phyloP scores from a whole-genome alignment of 1,284 basidiomycete genomes.

The Phellopilus nigrolimitatus region DNA sequence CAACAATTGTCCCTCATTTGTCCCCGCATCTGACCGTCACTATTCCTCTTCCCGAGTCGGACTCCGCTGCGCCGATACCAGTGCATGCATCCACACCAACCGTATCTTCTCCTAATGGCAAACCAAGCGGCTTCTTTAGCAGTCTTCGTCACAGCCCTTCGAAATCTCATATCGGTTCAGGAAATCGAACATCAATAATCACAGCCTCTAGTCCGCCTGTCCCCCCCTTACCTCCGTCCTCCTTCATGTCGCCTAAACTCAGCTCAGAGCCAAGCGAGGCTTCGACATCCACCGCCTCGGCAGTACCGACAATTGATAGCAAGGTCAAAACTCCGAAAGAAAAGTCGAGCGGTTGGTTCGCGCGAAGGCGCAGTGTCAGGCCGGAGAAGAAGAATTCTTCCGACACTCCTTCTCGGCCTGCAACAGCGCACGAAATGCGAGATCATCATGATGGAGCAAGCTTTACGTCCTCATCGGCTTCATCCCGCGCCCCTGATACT shows the following conservation, averaged over 20 bases:
- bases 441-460: slow-evolving; percentile 12
- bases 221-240: slow-evolving; percentile 23
- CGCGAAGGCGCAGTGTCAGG: slow-evolving; percentile 41
- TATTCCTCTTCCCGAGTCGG: slow-evolving; percentile 21
- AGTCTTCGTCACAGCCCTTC: slow-evolving; percentile 30
- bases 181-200: slow-evolving; percentile 21
- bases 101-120: slow-evolving; percentile 14
- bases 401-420: slow-evolving; percentile 5
- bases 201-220: slow-evolving; percentile 21
- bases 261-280: slow-evolving; percentile 17
- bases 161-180: slow-evolving; percentile 21
- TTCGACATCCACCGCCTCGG: slow-evolving; percentile 13
- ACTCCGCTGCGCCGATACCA: slow-evolving; percentile 1
- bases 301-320: slow-evolving; percentile 25
- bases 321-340: slow-evolving; percentile 40
- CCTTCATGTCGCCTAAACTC: slow-evolving; percentile 10
- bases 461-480: slow-evolving; percentile 11
- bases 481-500: slow-evolving; percentile 10
- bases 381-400: slow-evolving; percentile 19
- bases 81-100: slow-evolving; percentile 5
- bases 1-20: slow-evolving; percentile 23
- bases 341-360: slow-evolving; percentile 52
- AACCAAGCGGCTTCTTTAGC: slow-evolving; percentile 25
- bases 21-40: slow-evolving; percentile 24
- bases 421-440: slow-evolving; percentile 1